Percentiles rank a stretch among this genome's conserved stretches.
Conservation (phyloP, 164 flowering plant species). For the Protea cynaroides region DNA sequence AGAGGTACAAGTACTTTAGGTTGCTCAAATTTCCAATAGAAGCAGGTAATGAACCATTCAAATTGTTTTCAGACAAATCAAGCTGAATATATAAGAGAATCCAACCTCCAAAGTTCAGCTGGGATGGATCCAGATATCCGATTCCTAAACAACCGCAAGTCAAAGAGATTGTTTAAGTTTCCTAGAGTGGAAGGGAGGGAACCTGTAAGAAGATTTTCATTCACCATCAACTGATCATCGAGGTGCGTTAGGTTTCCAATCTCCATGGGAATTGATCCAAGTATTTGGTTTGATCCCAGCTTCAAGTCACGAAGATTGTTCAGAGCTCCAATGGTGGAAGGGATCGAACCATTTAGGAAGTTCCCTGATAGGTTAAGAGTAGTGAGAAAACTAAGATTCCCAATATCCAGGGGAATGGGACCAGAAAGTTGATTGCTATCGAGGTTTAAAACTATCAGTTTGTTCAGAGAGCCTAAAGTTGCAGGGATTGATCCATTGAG, state of each 20-base stretch:
- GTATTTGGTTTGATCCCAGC: not conserved
- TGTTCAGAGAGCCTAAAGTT: not conserved
- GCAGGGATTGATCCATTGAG: not conserved
- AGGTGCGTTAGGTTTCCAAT: not conserved
- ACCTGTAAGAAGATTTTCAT: not conserved
- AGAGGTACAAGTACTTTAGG: not conserved
- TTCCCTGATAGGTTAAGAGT: not conserved
- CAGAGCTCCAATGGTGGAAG: not conserved
- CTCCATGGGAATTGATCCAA: not conserved
- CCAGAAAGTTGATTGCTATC: not conserved
- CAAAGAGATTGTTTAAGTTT: not conserved
- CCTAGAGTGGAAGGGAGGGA: not conserved
- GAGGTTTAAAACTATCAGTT: not conserved
- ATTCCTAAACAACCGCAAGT: not conserved
- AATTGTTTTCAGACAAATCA: not conserved
- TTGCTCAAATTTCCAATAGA: not conserved
- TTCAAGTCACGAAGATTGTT: not conserved
- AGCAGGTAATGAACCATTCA: not conserved
- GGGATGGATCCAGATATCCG: conserved; percentile 12
- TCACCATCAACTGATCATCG: not conserved
- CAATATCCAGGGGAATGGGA: not conserved
- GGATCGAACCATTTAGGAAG: not conserved
- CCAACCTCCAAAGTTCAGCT: conserved; percentile 12
- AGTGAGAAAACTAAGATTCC: not conserved
- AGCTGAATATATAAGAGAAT: not conserved